Conservation (phyloP, 768 basidiomycete genomes). For the Suillus tomentosus region DNA sequence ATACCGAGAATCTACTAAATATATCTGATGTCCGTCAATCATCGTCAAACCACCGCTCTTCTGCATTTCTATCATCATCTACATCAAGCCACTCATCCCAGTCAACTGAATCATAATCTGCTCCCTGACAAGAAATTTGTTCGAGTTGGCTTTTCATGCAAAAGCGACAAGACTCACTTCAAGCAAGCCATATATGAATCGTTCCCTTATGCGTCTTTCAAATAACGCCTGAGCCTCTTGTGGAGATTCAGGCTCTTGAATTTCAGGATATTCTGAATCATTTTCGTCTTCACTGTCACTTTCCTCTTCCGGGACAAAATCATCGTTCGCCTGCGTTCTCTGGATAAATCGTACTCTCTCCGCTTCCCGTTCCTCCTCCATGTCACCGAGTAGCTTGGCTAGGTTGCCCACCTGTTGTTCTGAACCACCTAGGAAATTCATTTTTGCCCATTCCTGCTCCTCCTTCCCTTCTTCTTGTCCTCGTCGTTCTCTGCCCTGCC, state of each 20-base stretch:
- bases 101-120: conserved; percentile 71
- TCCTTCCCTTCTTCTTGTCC: conserved; percentile 59
- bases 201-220: conserved; percentile 62
- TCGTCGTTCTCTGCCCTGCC: conserved; percentile 55
- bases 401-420: conserved; percentile 69
- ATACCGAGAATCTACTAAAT: conserved; percentile 24
- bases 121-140: conserved; percentile 42
- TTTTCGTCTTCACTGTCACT: conserved; percentile 44
- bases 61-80: conserved; percentile 58
- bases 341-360: conserved; percentile 56
- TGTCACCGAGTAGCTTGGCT: conserved; percentile 63
- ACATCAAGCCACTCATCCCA: conserved; percentile 73
- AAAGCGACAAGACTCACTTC: conserved; percentile 49
- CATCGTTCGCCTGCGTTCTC: conserved; percentile 42
- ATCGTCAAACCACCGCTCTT: conserved; percentile 77
- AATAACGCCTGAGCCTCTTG: conserved; percentile 55
- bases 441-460: conserved; percentile 70
- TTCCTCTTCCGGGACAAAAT: conserved; percentile 67
- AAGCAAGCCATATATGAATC: conserved; percentile 74
- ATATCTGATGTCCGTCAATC: conserved; percentile 23
- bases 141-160: conserved; percentile 10
- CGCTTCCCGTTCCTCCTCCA: conserved; percentile 78
- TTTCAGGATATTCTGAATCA: conserved; percentile 19
- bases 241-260: conserved; percentile 40
- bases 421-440: conserved; percentile 57